phyloP scores from a whole-genome alignment of 495 filamentous ascomycete species.

The Penicillium cosmopolitanum region DNA sequence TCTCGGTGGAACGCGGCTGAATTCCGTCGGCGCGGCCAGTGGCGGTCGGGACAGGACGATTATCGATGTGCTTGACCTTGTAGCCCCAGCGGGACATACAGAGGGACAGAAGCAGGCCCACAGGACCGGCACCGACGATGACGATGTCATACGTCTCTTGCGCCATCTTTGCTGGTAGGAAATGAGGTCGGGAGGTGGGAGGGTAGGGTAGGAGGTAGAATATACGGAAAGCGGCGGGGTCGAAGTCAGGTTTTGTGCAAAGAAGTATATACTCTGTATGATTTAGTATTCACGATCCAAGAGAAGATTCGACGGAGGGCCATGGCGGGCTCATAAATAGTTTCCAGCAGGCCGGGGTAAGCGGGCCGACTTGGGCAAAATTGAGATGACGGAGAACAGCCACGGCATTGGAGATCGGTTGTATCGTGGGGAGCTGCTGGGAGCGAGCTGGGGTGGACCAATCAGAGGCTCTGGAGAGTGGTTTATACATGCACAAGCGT shows the following conservation, averaged over 20 bases:
- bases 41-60: conserved; percentile 62
- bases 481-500: conserved; percentile 10
- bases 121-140: conserved; percentile 89
- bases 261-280: conserved; percentile 14
- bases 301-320: conserved; percentile 21
- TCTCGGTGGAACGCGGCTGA: conserved; percentile 70
- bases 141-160: conserved; percentile 69
- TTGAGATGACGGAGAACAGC: conserved; percentile 35
- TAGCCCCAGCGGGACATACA: conserved; percentile 73
- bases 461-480: conserved; percentile 12
- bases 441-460: conserved; percentile 12
- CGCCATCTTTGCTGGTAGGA: conserved; percentile 36
- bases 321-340: conserved; percentile 39
- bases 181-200: conserved; percentile 1
- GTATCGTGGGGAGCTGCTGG: conserved; percentile 34
- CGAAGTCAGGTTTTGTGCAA: background rate
- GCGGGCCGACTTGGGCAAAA: conserved; percentile 21
- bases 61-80: conserved; percentile 70
- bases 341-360: conserved; percentile 29
- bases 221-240: background rate
- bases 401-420: conserved; percentile 49
- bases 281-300: conserved; percentile 1
- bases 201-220: background rate
- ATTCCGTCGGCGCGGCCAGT: conserved; percentile 79
- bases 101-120: conserved; percentile 82